Percentiles rank a stretch among this genome's conserved stretches.
Conservation (phyloP, 306 rosid genomes). For the Acacia acuminata region DNA sequence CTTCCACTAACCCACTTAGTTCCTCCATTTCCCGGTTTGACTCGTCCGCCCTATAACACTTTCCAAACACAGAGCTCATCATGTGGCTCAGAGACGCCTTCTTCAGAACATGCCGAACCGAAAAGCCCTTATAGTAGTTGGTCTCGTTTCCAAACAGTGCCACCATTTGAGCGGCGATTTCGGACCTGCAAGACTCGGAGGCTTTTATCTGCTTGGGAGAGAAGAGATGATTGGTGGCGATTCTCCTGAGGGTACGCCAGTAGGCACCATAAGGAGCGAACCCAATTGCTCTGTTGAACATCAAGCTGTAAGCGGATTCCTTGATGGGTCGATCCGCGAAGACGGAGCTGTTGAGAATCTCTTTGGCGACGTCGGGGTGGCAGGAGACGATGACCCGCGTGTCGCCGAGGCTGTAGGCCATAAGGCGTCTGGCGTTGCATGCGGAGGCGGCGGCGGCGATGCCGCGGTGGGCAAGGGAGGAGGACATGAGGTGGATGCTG, state of each 20-base stretch:
- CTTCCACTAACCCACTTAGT: constrained; percentile 48
- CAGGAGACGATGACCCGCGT: constrained; percentile 63
- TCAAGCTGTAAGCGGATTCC: constrained; percentile 70
- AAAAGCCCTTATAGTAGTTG: not conserved
- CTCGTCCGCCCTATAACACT: constrained; percentile 31
- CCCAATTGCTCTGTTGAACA: constrained; percentile 91
- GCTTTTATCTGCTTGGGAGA: constrained; percentile 80
- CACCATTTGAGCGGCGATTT: constrained; percentile 58
- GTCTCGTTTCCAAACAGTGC: constrained; percentile 19
- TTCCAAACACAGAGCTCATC: constrained; percentile 74
- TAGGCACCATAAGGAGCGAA: constrained; percentile 84
- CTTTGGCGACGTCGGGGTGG: constrained; percentile 59
- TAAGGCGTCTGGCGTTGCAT: constrained; percentile 60
- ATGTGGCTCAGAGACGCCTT: constrained; percentile 60
- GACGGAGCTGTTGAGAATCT: constrained; percentile 59
- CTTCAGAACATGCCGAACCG: constrained; percentile 48
- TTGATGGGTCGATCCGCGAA: constrained; percentile 76
- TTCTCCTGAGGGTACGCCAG: constrained; percentile 78
- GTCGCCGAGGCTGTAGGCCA: constrained; percentile 74
- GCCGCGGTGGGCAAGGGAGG: constrained; percentile 65
- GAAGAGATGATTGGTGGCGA: constrained; percentile 77
- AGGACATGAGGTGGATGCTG: constrained; percentile 71
- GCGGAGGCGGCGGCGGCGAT: constrained; percentile 59
- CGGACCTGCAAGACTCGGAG: constrained; percentile 47
- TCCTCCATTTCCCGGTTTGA: constrained; percentile 39